Evolutionary conservation across 2,329 filamentous ascomycete genomes (phyloP).

Genomic region (Ophiostoma fasciatum): DNA sequence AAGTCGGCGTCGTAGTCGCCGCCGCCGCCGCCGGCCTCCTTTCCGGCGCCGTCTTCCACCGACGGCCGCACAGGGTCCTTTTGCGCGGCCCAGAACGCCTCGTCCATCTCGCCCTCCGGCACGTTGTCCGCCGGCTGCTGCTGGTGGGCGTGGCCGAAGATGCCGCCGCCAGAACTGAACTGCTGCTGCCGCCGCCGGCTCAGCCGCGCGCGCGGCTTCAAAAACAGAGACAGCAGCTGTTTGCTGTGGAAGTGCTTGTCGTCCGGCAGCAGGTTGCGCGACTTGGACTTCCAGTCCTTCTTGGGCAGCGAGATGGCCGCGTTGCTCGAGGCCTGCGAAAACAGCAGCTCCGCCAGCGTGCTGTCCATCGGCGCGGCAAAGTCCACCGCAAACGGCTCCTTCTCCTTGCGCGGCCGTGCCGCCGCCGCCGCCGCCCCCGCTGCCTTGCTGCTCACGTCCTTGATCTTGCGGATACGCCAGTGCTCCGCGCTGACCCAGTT

Average conservation of each 20-base stretch:
- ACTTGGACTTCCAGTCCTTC: slow-evolving; percentile 91
- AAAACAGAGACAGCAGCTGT: slow-evolving; percentile 75
- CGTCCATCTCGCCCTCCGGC: slow-evolving; percentile 69
- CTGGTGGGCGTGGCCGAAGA: slow-evolving; percentile 17
- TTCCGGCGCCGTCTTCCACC: slow-evolving; percentile 11
- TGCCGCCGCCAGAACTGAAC: too few relatives aligned
- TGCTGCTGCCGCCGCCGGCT: slow-evolving; percentile 45
- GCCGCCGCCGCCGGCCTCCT: slow-evolving; percentile 28
- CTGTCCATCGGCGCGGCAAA: slow-evolving; percentile 64
- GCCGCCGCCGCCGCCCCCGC: slow-evolving; percentile 16
- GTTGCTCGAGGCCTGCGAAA: slow-evolving; percentile 68
- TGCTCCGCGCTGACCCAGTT: slow-evolving; percentile 98
- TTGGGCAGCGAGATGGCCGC: slow-evolving; percentile 74
- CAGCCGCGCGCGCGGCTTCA: slow-evolving; percentile 85
- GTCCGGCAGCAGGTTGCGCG: slow-evolving; percentile 81
- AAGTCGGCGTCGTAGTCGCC: slow-evolving; percentile 89
- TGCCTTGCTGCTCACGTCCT: slow-evolving; percentile 52
- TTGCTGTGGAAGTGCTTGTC: slow-evolving; percentile 97
- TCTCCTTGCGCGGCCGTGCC: slow-evolving; percentile 68
- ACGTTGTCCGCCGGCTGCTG: slow-evolving; percentile 30
- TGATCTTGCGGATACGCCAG: slow-evolving; percentile 93
- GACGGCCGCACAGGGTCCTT: slow-evolving; percentile 31
- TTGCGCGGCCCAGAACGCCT: slow-evolving; percentile 83
- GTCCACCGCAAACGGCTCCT: slow-evolving; percentile 90
- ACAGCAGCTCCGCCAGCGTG: slow-evolving; percentile 58